Conservation (phyloP, 306 rosid genomes). For the Dryas octopetala region DNA sequence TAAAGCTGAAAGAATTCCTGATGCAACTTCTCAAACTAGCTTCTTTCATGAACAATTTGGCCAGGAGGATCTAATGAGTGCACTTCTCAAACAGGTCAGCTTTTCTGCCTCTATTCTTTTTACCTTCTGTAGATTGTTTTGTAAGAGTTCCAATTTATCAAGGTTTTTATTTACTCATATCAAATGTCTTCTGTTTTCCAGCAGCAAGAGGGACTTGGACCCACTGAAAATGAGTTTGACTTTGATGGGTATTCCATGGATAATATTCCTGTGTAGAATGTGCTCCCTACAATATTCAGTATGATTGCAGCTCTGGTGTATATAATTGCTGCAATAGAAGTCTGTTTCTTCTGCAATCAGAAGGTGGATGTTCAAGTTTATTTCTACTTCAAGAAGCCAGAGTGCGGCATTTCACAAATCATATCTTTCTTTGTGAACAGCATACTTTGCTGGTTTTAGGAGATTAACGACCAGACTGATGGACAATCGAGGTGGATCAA, state of each 20-base stretch:
- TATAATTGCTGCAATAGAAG: slow-evolving; percentile 53
- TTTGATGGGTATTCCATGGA: slow-evolving; percentile 86
- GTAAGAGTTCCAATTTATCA: not conserved
- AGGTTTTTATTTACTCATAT: not conserved
- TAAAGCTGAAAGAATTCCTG: slow-evolving; percentile 65
- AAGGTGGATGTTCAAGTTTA: slow-evolving; percentile 31
- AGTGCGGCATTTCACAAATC: slow-evolving; percentile 37
- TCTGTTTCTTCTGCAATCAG: slow-evolving; percentile 44
- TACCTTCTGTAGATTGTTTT: slow-evolving; percentile 7
- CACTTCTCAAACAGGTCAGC: slow-evolving; percentile 84
- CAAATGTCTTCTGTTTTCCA: slow-evolving; percentile 15
- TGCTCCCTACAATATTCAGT: slow-evolving; percentile 25
- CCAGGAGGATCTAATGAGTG: slow-evolving; percentile 95
- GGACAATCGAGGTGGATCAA: slow-evolving; percentile 34
- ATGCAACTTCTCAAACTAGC: slow-evolving; percentile 45
- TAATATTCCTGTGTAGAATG: slow-evolving; percentile 72
- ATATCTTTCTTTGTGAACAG: slow-evolving; percentile 39
- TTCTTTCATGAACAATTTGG: slow-evolving; percentile 72
- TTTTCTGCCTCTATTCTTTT: slow-evolving; percentile 15
- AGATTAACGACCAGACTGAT: slow-evolving; percentile 25
- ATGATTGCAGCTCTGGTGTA: slow-evolving; percentile 58
- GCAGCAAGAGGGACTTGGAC: slow-evolving; percentile 80
- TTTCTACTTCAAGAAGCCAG: slow-evolving; percentile 33
- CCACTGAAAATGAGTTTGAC: slow-evolving; percentile 70
- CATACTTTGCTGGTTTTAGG: slow-evolving; percentile 35